Percentiles rank a stretch among this genome's conserved stretches.
Conservation (phyloP, 192 early-diverging fungal species). For the Entomortierella lignicola region DNA sequence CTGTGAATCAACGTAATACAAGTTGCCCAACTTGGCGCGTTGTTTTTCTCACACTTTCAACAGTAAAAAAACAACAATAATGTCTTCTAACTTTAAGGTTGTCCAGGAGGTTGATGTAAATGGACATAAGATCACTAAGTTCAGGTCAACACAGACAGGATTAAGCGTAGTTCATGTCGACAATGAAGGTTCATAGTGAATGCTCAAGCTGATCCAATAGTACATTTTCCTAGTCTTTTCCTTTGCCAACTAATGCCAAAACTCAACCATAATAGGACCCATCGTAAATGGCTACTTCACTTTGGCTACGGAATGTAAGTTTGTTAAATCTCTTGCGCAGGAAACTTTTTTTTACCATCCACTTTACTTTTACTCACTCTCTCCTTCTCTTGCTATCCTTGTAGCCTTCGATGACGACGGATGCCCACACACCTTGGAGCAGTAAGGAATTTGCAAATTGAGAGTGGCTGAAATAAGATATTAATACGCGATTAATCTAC, state of each 20-base stretch:
- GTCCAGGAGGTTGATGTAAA: constrained; percentile 58
- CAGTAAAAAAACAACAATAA: constrained; percentile 4
- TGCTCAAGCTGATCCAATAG: too few relatives aligned
- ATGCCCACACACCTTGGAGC: constrained; percentile 70
- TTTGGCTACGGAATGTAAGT: constrained; percentile 68
- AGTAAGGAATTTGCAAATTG: constrained; percentile 62
- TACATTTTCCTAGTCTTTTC: not conserved
- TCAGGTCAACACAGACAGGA: constrained; percentile 59
- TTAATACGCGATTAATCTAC: too few relatives aligned
- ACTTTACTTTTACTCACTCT: not conserved
- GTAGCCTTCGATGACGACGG: constrained; percentile 69
- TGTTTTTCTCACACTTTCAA: not conserved
- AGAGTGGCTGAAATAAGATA: too few relatives aligned
- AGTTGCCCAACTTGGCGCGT: too few relatives aligned
- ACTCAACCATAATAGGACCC: constrained; percentile 53
- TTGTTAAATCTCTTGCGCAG: not conserved
- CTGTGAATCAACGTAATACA: too few relatives aligned
- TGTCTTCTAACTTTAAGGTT: constrained; percentile 57
- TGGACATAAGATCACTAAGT: constrained; percentile 64
- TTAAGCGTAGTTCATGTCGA: constrained; percentile 65
- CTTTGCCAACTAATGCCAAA: not conserved
- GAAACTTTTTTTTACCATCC: not conserved
- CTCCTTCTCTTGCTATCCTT: not conserved
- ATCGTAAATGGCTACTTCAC: constrained; percentile 68
- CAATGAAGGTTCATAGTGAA: constrained; percentile 56